These are phyloP conservation scores for Saksenaea vasiformis DNA, from an alignment of 371 early-diverging fungal species.

Conservation along the genomic window DNA sequence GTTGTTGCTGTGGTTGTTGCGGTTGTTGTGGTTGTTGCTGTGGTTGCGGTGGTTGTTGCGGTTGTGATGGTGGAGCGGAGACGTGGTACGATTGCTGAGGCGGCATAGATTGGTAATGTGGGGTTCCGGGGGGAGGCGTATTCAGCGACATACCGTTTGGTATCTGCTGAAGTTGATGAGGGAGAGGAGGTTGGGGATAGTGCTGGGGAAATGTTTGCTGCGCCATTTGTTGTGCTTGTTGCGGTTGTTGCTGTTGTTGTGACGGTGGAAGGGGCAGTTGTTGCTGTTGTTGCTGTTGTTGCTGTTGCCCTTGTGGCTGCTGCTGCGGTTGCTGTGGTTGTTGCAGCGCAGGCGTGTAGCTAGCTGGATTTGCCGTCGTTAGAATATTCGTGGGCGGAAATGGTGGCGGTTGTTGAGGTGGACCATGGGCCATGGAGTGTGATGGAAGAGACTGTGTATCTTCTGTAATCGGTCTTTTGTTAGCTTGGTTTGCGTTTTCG, in stretches of 20 bases:
- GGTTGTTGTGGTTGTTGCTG: neutral
- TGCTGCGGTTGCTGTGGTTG: constrained; percentile 12
- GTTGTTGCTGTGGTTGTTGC: constrained; percentile 8
- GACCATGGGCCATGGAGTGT: neutral
- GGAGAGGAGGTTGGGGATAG: neutral
- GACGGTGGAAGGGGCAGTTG: neutral
- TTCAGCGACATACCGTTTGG: neutral
- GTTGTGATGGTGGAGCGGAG: neutral
- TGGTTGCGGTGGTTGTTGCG: neutral
- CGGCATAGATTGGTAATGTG: neutral
- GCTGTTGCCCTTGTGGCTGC: neutral
- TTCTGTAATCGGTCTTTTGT: neutral
- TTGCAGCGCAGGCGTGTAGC: neutral
- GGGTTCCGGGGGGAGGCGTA: neutral
- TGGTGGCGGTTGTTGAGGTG: neutral
- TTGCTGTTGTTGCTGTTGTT: constrained; percentile 13
- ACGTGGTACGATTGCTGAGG: neutral
- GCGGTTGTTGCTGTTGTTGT: neutral
- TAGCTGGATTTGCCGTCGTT: neutral
- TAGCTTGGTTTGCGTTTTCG: neutral
- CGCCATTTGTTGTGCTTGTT: constrained; percentile 8
- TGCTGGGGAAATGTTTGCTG: constrained; percentile 2
- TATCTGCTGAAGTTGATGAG: neutral
- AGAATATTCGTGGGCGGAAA: neutral
- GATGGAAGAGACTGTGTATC: neutral